Evolutionary conservation across 371 early-diverging fungal species (phyloP).

Genomic region (Mortierella sp.): DNA sequence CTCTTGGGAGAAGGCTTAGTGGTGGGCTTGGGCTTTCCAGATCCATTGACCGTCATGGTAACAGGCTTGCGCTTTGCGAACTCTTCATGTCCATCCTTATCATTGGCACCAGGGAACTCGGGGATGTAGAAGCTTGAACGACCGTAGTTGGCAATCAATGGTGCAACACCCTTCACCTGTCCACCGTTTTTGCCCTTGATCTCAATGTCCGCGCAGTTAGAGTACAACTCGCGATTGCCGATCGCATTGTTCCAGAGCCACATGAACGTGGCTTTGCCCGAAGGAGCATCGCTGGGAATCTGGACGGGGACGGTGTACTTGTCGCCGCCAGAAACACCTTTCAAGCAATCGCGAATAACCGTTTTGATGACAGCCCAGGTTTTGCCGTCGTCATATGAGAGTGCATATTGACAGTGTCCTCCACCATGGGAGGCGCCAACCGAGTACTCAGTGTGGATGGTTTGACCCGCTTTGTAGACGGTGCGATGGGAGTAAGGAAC

Average conservation of each 20-base stretch:
- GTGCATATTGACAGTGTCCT: slow-evolving; percentile 79
- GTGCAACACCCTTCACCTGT: slow-evolving; percentile 59
- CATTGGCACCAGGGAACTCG: slow-evolving; percentile 57
- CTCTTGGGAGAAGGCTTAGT: background rate
- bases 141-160: slow-evolving; percentile 69
- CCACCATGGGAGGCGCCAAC: slow-evolving; percentile 63
- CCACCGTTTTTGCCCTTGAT: slow-evolving; percentile 61
- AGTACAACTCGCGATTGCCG: slow-evolving; percentile 78
- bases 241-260: slow-evolving; percentile 65
- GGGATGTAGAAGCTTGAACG: slow-evolving; percentile 53
- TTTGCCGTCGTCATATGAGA: slow-evolving; percentile 73
- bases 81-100: slow-evolving; percentile 15
- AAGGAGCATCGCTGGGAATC: slow-evolving; percentile 66
- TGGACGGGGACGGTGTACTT: slow-evolving; percentile 55
- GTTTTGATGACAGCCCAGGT: slow-evolving; percentile 73
- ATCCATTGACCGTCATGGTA: slow-evolving; percentile 30
- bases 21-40: slow-evolving; percentile 3
- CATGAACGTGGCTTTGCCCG: slow-evolving; percentile 57
- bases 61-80: slow-evolving; percentile 38
- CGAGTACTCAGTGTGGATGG: slow-evolving; percentile 43
- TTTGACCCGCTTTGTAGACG: slow-evolving; percentile 51
- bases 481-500: slow-evolving; percentile 29
- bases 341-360: slow-evolving; percentile 63
- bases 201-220: slow-evolving; percentile 73
- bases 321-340: slow-evolving; percentile 16